Evolutionary conservation across 768 basidiomycete species (phyloP), one percentile per base, ranked within the genome.

Genomic region (Termitomyces sp.): DNA sequence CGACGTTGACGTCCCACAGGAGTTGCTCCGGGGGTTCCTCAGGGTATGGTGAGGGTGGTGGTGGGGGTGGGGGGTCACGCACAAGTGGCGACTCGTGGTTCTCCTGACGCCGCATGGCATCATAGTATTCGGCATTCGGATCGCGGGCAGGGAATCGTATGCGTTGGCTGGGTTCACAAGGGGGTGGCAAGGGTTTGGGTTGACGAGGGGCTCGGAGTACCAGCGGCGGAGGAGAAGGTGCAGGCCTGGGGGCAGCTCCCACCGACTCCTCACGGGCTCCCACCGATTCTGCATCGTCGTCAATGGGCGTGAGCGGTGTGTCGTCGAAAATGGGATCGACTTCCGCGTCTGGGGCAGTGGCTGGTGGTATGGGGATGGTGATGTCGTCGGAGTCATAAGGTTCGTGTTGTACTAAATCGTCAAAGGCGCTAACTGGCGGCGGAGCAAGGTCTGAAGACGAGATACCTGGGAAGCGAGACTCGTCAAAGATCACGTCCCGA

Each of bases 401-500:
- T 15, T 39, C 38, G 11, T 15, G 11, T 12, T 12, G 5, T 15
- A 12, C 5, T 39, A 39, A 15, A 12, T 15, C 11, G 18, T 5
- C 11, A 5, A 42, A 23, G n/a, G 41, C 41, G n/a, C 20, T 18
- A 39, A 15, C 5, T 4, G 38, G 15, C 5, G 38, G 38, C 5
- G 12, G 15, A 20, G 36, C 15, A 6, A 13, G 10, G n/a, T 52
- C 20, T 18, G 41, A 32, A 25, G 31, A 7, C 10, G 36, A 38
- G 12, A 47, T 13, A 23, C 69, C 67, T 10, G 67, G 68, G 49
- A 70, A 70, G 50, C 54, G 51, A 2, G 59, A 31, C 48, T 73
- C 68, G 54, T 73, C 67, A 54, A 70, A 70, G 4, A 62, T 61
- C 40, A 68, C 68, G 51, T 59, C 57, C 11, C 60, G 52, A 33